These are phyloP conservation scores for Pyrenochaeta sp. DNA, from an alignment of 2,329 filamentous ascomycete species.

Conservation along the genomic window DNA sequence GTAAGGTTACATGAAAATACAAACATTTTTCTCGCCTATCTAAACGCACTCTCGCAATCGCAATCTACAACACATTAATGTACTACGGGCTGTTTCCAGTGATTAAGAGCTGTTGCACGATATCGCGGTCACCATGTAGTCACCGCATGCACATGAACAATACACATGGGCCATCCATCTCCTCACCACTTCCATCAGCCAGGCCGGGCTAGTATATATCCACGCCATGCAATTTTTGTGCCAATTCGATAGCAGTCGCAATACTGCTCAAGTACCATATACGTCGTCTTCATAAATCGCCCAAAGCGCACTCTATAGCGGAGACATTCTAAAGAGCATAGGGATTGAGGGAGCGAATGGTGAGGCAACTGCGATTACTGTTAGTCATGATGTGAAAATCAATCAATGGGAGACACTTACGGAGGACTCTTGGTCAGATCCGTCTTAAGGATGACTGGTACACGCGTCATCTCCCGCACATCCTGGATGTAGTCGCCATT, in stretches of 20 bases:
- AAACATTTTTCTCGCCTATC: constrained; percentile 11
- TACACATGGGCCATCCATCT: constrained; percentile 35
- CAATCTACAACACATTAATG: constrained; percentile 40
- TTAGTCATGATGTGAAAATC: constrained; percentile 20
- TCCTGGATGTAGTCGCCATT: constrained; percentile 97
- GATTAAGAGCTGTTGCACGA: constrained; percentile 35
- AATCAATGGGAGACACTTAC: constrained; percentile 69
- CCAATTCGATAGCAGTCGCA: constrained; percentile 31
- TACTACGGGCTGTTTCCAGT: constrained; percentile 32
- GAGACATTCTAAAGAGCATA: constrained; percentile 64
- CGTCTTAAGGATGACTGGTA: constrained; percentile 98
- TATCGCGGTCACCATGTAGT: constrained; percentile 32
- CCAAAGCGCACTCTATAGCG: not conserved
- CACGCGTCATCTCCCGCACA: constrained; percentile 94
- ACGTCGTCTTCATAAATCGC: not conserved
- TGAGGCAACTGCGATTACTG: constrained; percentile 69
- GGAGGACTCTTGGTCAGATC: constrained; percentile 98
- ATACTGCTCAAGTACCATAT: constrained; percentile 8
- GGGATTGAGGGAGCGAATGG: constrained; percentile 83
- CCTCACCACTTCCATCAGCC: constrained; percentile 17
- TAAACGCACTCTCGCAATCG: constrained; percentile 11
- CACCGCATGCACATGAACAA: constrained; percentile 38
- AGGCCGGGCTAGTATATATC: constrained; percentile 34
- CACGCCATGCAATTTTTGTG: constrained; percentile 42
- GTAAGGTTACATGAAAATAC: too few relatives aligned